Conservation (phyloP, 257 asterid genomes). For the Schizonepeta tenuifolia region DNA sequence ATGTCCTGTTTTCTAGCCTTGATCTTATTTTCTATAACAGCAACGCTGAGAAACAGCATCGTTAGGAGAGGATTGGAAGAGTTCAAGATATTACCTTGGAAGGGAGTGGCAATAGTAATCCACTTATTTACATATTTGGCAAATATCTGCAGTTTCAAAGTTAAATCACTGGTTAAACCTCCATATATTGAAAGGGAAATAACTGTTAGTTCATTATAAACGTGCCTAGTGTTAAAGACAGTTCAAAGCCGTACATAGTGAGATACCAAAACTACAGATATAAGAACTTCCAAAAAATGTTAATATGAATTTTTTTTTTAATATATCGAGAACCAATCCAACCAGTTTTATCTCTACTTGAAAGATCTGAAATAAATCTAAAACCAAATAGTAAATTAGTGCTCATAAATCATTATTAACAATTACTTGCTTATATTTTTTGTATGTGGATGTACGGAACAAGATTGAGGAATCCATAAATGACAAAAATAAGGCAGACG, state of each 20-base stretch:
- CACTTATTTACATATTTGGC: constrained; percentile 74
- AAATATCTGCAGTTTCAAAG: constrained; percentile 57
- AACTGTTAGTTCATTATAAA: constrained; percentile 5
- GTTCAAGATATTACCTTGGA: constrained; percentile 56
- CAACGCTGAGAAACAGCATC: background rate
- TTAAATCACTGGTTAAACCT: constrained; percentile 34
- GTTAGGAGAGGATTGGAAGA: background rate
- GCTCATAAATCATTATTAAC: background rate
- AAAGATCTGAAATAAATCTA: no score
- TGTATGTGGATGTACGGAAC: constrained; percentile 50
- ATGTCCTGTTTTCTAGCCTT: background rate
- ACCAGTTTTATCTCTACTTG: no score
- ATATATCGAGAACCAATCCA: no score
- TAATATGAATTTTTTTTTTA: no score
- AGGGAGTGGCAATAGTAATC: constrained; percentile 82
- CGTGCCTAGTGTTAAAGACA: constrained; percentile 1
- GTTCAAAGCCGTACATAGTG: background rate
- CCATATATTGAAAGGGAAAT: constrained; percentile 1
- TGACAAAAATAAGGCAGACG: constrained; percentile 15
- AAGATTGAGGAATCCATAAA: constrained; percentile 75
- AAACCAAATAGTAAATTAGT: background rate
- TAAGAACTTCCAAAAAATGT: background rate
- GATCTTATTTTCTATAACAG: background rate
- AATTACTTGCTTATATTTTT: background rate
- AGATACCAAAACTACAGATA: constrained; percentile 1